phyloP scores from a whole-genome alignment of 2,329 filamentous ascomycete species.

The Beauveria brongniartii region DNA sequence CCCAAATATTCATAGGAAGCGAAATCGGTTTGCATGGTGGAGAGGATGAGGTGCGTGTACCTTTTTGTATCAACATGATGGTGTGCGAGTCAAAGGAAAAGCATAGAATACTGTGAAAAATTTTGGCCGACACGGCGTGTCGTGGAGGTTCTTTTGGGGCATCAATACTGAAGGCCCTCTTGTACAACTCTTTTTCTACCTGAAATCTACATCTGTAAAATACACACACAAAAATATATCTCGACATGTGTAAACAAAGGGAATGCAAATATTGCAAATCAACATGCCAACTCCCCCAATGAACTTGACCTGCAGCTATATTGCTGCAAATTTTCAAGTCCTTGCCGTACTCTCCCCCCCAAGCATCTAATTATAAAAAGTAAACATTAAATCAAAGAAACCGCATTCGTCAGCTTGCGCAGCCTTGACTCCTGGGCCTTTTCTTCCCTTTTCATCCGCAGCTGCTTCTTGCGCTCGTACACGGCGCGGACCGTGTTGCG shows the following conservation, averaged over 20 bases:
- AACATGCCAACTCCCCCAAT: not conserved
- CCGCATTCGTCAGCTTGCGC: not conserved
- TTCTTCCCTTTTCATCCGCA: slow-evolving; percentile 47
- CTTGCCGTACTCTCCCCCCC: not conserved
- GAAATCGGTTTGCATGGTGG: not conserved
- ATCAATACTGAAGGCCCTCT: not conserved
- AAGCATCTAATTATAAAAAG: not conserved
- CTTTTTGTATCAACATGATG: slow-evolving; percentile 10
- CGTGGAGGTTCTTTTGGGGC: not conserved
- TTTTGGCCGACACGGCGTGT: not conserved
- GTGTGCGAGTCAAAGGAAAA: slow-evolving; percentile 3
- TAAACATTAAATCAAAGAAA: not conserved
- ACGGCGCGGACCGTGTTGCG: slow-evolving; percentile 74
- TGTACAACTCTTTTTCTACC: slow-evolving; percentile 17
- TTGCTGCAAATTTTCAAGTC: not conserved
- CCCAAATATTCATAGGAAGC: slow-evolving; percentile 1
- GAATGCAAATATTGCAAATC: slow-evolving; percentile 15
- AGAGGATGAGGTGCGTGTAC: slow-evolving; percentile 8
- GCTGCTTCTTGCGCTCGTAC: slow-evolving; percentile 80
- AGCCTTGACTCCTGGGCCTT: slow-evolving; percentile 5
- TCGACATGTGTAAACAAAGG: slow-evolving; percentile 22
- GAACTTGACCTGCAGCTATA: not conserved
- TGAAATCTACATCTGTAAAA: slow-evolving; percentile 29
- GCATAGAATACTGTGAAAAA: not conserved
- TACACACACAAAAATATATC: slow-evolving; percentile 20